These are phyloP conservation scores for Epichloe brachyelytri DNA, from an alignment of 2,329 filamentous ascomycete genomes.

Conservation along the genomic window DNA sequence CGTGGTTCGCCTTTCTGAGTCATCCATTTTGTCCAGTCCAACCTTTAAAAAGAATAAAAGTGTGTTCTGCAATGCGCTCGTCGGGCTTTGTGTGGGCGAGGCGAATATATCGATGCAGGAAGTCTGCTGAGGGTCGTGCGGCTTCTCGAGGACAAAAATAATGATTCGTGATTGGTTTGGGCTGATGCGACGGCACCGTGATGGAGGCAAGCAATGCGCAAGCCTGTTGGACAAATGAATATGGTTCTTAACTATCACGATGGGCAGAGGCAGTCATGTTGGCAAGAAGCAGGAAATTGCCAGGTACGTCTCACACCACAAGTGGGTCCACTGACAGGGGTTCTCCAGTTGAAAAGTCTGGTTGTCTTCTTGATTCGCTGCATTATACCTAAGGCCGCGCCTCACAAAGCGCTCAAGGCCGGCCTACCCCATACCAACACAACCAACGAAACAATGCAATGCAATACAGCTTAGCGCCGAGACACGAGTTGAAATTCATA, in stretches of 20 bases:
- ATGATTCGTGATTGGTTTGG: neutral
- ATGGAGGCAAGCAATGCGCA: too few relatives aligned
- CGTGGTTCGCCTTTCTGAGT: slow-evolving; percentile 55
- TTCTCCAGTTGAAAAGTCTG: too few relatives aligned
- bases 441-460: too few relatives aligned
- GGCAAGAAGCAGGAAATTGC: neutral
- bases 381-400: too few relatives aligned
- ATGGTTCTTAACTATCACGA: too few relatives aligned
- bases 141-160: neutral
- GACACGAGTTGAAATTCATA: too few relatives aligned
- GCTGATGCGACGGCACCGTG: neutral
- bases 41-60: neutral
- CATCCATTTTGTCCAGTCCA: slow-evolving; percentile 42
- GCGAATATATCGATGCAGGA: neutral
- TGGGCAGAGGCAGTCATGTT: neutral
- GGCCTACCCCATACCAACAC: too few relatives aligned
- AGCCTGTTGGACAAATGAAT: too few relatives aligned
- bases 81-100: neutral
- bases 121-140: neutral
- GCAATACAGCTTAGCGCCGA: too few relatives aligned
- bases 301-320: neutral
- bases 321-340: neutral
- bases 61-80: neutral
- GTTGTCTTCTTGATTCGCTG: too few relatives aligned
- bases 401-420: too few relatives aligned